phyloP scores from a whole-genome alignment of 768 basidiomycete genomes.

The Tricholoma sp. region DNA sequence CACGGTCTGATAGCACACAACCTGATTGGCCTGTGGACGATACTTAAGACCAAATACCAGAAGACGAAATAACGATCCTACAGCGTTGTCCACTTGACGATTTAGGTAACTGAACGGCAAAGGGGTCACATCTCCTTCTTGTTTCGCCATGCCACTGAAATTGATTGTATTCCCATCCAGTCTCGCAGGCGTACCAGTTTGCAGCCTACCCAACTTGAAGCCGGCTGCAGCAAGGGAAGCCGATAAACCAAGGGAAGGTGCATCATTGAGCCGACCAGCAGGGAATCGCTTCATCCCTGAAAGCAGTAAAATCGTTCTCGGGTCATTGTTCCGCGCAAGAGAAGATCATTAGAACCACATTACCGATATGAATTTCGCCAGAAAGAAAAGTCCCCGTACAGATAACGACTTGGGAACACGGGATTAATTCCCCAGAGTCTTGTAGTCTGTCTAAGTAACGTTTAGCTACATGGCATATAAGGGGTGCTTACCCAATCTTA shows the following conservation, averaged over 20 bases:
- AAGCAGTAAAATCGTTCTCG: background rate
- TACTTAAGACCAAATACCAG: background rate
- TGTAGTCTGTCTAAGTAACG: background rate
- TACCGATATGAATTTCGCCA: slow-evolving; percentile 89
- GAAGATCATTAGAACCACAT: background rate
- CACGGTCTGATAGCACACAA: slow-evolving; percentile 64
- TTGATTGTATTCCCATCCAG: slow-evolving; percentile 68
- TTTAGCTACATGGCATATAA: background rate
- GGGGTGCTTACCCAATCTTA: slow-evolving; percentile 50
- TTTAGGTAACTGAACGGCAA: slow-evolving; percentile 76
- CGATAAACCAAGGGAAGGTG: slow-evolving; percentile 70
- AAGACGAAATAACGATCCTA: slow-evolving; percentile 21
- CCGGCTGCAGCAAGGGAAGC: slow-evolving; percentile 69
- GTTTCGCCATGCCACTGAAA: slow-evolving; percentile 53
- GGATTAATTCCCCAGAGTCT: slow-evolving; percentile 74
- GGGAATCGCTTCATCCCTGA: slow-evolving; percentile 69
- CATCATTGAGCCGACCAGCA: slow-evolving; percentile 72
- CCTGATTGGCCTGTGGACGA: slow-evolving; percentile 56
- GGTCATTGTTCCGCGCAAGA: background rate
- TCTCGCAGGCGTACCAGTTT: slow-evolving; percentile 85
- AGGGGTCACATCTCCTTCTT: slow-evolving; percentile 64
- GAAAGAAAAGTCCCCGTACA: slow-evolving; percentile 91
- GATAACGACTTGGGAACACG: slow-evolving; percentile 78
- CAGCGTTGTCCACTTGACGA: slow-evolving; percentile 64
- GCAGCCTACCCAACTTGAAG: slow-evolving; percentile 77